Base-by-base conservation (phyloP, 208 protist species). In the Leishmania amazonensis region DNA sequence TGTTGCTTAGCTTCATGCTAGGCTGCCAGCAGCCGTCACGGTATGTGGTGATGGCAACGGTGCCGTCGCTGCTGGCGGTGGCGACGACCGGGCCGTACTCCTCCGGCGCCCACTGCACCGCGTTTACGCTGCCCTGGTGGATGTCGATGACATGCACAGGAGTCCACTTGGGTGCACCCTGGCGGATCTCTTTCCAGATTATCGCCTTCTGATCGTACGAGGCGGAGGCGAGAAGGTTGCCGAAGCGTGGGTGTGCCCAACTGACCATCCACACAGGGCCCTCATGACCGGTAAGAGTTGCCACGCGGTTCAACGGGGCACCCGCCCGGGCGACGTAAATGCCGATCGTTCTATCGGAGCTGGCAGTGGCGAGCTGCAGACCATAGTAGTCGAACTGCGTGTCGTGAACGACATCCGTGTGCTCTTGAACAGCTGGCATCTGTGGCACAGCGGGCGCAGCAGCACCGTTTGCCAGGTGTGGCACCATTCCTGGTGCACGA, bases 341-440 rank as follows among this genome's bases (percentile, higher is more conserved):
- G 80, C 97, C 97, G 45, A 99, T 95, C n/a, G 96, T 96, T 51
- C 95, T 87, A 83, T 99, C 99, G 0, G 98, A 99, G 47, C 98
- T 99, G 72, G 97, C 98, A 6, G 99, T 99, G 11, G 99, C 99
- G n/a, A 99, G 88, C n/a, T 95, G 84, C 81, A 99, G 93, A 24
- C 98, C 98, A 86, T 99, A 99, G 87, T 99, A 99, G 87, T 99
- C 98, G 71, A 99, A 95, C 91, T 99, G 98, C 17, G 95, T 97
- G 88, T 99, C 99, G 83, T 99, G 99, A 74, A 98, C 92, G 60
- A 98, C 88, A 81, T 98, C 97, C 24, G 96, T 90, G 88, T 99
- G 97, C 64, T 88, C 85, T 53, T 87, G 72, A 47, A 80, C 70
- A 35, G 65, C 75, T 11, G 78, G 70, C 21, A 31, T 40, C 83